Percentiles rank a stretch among this genome's conserved stretches.
phyloP scores from a whole-genome alignment of 257 asterid genomes.

The Handroanthus guayacan region DNA sequence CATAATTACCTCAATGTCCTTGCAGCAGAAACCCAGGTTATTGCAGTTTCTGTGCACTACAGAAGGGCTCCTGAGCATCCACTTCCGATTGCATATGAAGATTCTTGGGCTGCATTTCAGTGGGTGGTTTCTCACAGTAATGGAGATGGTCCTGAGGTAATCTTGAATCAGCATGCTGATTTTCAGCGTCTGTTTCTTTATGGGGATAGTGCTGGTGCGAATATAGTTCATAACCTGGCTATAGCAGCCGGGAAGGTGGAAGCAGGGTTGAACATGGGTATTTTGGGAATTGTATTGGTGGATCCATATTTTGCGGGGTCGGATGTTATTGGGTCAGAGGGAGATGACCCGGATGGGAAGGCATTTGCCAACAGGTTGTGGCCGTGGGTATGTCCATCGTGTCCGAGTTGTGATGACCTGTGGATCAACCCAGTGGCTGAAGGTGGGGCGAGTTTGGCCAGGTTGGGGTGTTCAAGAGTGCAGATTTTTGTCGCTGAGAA shows the following conservation, averaged over 20 bases:
- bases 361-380: slow-evolving; percentile 32
- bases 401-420: slow-evolving; percentile 38
- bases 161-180: slow-evolving; percentile 45
- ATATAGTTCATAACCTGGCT: slow-evolving; percentile 51
- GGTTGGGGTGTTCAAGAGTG: slow-evolving; percentile 44
- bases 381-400: slow-evolving; percentile 39
- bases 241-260: slow-evolving; percentile 45
- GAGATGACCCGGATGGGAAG: slow-evolving; percentile 24
- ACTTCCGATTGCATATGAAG: slow-evolving; percentile 50
- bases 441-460: slow-evolving; percentile 29
- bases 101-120: slow-evolving; percentile 50
- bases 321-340: slow-evolving; percentile 41
- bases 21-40: slow-evolving; percentile 47
- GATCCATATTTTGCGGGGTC: slow-evolving; percentile 50
- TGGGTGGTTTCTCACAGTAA: slow-evolving; percentile 52
- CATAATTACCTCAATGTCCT: slow-evolving; percentile 54
- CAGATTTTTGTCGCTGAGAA: slow-evolving; percentile 48
- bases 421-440: slow-evolving; percentile 47
- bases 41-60: slow-evolving; percentile 51
- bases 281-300: slow-evolving; percentile 42
- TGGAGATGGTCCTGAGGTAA: slow-evolving; percentile 43
- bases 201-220: slow-evolving; percentile 56
- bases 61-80: slow-evolving; percentile 54
- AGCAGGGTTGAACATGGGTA: slow-evolving; percentile 33
- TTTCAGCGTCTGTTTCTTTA: slow-evolving; percentile 41